Conservation (phyloP, 345 rosid genomes). For the Gossypioides kirkii region DNA sequence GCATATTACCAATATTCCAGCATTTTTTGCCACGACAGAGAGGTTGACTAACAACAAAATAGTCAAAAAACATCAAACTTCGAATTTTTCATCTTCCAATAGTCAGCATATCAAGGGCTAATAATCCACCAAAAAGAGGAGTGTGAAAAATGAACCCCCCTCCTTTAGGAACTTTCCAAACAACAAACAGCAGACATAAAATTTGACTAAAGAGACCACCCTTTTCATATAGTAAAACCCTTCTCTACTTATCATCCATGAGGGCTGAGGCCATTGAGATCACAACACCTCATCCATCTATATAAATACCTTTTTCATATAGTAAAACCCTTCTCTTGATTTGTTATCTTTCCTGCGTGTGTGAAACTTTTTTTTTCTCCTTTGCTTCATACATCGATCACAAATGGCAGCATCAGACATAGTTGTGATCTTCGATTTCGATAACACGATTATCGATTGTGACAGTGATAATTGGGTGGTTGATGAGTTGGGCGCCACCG, state of each 20-base stretch:
- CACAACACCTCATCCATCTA: neutral
- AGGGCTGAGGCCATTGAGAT: neutral
- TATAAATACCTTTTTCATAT: neutral
- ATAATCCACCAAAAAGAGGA: neutral
- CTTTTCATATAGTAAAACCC: neutral
- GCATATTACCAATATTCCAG: neutral
- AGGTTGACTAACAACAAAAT: neutral
- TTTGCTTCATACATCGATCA: neutral
- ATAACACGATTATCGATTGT: conserved; percentile 74
- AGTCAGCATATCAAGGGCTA: neutral
- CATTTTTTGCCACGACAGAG: neutral
- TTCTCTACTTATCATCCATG: neutral
- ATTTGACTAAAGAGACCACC: neutral
- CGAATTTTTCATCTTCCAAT: neutral
- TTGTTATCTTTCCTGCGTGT: neutral
- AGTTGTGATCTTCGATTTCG: conserved; percentile 74
- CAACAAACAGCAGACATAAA: neutral
- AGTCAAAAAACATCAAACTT: neutral
- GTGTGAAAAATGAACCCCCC: neutral
- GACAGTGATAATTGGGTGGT: conserved; percentile 85
- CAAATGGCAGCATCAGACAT: conserved; percentile 24
- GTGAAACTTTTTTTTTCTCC: neutral
- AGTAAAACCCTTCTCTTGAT: neutral
- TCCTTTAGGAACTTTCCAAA: neutral
- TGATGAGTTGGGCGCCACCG: conserved; percentile 67